Evolutionary conservation across 345 rosid genomes (phyloP).

Genomic region (Kernera saxatilis): DNA sequence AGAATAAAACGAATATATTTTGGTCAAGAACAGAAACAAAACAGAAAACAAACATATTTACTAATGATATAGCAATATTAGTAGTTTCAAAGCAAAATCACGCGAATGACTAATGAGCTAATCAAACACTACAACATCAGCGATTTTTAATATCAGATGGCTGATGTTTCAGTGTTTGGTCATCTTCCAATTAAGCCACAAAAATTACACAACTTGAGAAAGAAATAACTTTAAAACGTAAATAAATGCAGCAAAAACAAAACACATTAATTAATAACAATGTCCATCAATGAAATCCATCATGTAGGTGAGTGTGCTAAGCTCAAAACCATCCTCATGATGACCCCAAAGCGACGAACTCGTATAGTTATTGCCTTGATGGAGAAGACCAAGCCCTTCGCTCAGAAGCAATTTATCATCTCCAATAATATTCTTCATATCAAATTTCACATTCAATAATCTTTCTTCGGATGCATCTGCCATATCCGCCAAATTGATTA

Average conservation of each 20-base stretch:
- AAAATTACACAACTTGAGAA: not conserved
- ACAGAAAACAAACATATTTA: no score
- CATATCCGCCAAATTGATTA: not conserved
- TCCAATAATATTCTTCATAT: not conserved
- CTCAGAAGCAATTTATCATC: constrained; percentile 12
- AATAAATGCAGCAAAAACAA: not conserved
- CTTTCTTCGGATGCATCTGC: not conserved
- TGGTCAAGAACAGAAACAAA: not conserved
- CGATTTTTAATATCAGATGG: not conserved
- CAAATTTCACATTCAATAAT: not conserved
- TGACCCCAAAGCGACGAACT: constrained; percentile 37
- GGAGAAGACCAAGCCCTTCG: not conserved
- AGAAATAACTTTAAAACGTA: not conserved
- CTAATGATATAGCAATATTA: no score
- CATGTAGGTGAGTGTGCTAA: constrained; percentile 32
- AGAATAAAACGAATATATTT: not conserved
- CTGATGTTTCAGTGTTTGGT: not conserved
- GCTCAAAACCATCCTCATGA: constrained; percentile 32
- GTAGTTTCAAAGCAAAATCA: not conserved
- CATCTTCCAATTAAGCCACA: not conserved
- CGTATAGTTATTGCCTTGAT: constrained; percentile 16
- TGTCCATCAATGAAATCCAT: constrained; percentile 35
- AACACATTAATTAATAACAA: constrained; percentile 21
- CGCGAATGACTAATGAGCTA: not conserved
- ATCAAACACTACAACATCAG: constrained; percentile 8